Base-by-base conservation (phyloP, 2,329 filamentous ascomycete species). In the Paecilomyces fulvus region DNA sequence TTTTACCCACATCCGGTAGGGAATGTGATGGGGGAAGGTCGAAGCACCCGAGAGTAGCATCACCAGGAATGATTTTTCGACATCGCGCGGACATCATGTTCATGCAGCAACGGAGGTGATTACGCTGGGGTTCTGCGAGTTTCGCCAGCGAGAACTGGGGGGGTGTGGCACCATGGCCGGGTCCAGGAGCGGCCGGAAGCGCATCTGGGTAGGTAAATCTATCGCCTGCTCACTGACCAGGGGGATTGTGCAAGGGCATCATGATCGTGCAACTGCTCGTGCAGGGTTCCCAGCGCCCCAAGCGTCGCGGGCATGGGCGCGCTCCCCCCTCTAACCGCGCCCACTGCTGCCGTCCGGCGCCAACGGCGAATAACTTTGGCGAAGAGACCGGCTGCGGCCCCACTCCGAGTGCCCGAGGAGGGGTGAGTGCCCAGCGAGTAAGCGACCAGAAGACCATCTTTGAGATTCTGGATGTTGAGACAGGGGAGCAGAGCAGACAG, bases 281-380 rank as follows among this genome's bases (percentile, higher is more conserved):
- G 46, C 46, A 30, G 50, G 23, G 28, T 33, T 52, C 28, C 14
- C 50, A 52, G 25, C 25, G 25, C 17, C 30, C 50, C 23, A 30
- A 30, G 23, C 30, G 50, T 30, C 50, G 20, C 31, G 51, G 51
- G 30, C 33, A 9, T 23, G 21, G 23, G 58, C 58, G 57, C 11
- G 31, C 20, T 20, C 43, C 53, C 49, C 48, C 55, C 43, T 33
- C 56, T 59, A 66, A 62, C 60, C 64, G 64, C 64, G 57, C 55
- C 59, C 49, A 56, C 25, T 28, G 28, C 37, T 31, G 6, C 49
- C 49, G 30, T 49, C 54, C 52, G 59, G 65, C 65, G 65, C 61
- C 64, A 66, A 64, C 59, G 59, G 64, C 61, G 61, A 65, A 64
- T 62, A 63, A 62, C 4, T 58, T 62, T 57, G 52, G 52, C 58